Conservation (phyloP, 345 rosid species). For the Rubroshorea leprosula region DNA sequence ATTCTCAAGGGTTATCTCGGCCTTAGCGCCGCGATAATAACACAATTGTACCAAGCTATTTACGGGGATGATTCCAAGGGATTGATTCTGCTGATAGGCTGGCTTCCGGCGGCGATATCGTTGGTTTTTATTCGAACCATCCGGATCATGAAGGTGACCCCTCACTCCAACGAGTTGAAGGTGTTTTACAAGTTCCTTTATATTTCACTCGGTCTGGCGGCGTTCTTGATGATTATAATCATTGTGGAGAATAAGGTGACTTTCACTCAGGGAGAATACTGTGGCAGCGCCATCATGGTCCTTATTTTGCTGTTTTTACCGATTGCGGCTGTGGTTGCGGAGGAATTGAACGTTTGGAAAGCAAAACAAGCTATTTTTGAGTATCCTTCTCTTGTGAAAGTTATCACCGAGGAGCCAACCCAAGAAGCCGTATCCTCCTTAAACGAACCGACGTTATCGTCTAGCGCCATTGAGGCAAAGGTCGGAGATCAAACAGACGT, state of each 20-base stretch:
- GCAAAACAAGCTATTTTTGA: slow-evolving; percentile 21
- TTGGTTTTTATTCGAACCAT: slow-evolving; percentile 37
- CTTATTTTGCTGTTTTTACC: slow-evolving; percentile 46
- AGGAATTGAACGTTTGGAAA: slow-evolving; percentile 37
- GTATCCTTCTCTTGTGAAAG: slow-evolving; percentile 21
- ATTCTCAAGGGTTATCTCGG: slow-evolving; percentile 50
- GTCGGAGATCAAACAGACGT: slow-evolving; percentile 1
- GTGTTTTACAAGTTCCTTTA: too few relatives aligned
- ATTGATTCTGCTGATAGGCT: slow-evolving; percentile 47
- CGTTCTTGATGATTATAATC: slow-evolving; percentile 39
- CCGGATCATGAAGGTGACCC: slow-evolving; percentile 36
- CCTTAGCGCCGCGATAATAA: slow-evolving; percentile 49
- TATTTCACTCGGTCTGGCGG: slow-evolving; percentile 46
- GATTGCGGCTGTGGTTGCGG: slow-evolving; percentile 27
- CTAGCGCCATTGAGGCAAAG: not conserved
- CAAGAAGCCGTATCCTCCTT: too few relatives aligned
- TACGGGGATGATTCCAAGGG: slow-evolving; percentile 30
- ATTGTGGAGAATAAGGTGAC: slow-evolving; percentile 26
- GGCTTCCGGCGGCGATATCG: slow-evolving; percentile 52
- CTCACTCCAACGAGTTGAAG: slow-evolving; percentile 42
- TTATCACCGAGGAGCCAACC: slow-evolving; percentile 20
- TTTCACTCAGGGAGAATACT: slow-evolving; percentile 32
- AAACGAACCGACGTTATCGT: too few relatives aligned
- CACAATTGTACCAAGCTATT: slow-evolving; percentile 38
- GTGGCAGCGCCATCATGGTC: slow-evolving; percentile 34